phyloP scores from a whole-genome alignment of 2,329 filamentous ascomycete genomes.

The Didymellaceae sp. region DNA sequence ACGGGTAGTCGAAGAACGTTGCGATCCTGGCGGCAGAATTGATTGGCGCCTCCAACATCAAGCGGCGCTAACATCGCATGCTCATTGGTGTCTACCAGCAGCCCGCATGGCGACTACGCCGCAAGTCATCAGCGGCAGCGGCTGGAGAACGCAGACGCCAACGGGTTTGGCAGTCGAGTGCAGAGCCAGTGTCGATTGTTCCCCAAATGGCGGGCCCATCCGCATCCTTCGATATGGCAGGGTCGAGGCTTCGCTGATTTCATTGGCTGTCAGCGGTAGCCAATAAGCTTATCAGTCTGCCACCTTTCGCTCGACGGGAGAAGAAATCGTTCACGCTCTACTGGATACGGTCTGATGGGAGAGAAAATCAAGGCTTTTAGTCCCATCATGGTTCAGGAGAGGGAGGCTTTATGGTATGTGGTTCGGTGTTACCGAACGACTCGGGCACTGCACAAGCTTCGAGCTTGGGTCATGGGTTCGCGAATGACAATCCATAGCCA shows the following conservation, averaged over 20 bases:
- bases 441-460: slow-evolving; percentile 1
- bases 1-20: slow-evolving; percentile 9
- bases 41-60: slow-evolving; percentile 12
- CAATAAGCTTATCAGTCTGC: slow-evolving; percentile 3
- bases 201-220: slow-evolving; percentile 13
- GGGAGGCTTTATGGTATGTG: slow-evolving; percentile 4
- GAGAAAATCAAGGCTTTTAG: not conserved
- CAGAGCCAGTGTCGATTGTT: slow-evolving; percentile 14
- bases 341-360: not conserved
- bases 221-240: slow-evolving; percentile 13
- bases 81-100: slow-evolving; percentile 11
- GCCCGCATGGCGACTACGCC: slow-evolving; percentile 12
- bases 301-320: slow-evolving; percentile 5
- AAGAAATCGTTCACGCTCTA: not conserved
- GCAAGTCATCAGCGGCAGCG: slow-evolving; percentile 15
- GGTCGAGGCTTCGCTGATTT: not conserved
- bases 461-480: slow-evolving; percentile 17
- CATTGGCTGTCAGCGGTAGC: slow-evolving; percentile 7
- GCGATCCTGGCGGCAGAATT: not conserved
- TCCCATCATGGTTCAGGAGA: slow-evolving; percentile 1
- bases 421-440: slow-evolving; percentile 8
- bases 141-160: slow-evolving; percentile 15
- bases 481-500: not conserved
- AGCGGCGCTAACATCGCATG: slow-evolving; percentile 15
- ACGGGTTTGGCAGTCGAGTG: slow-evolving; percentile 12